A percentile compares a stretch with the other conserved stretches of the same genome.
phyloP scores from a whole-genome alignment of 139 green algal genomes.

The Asterochloris sp. region DNA sequence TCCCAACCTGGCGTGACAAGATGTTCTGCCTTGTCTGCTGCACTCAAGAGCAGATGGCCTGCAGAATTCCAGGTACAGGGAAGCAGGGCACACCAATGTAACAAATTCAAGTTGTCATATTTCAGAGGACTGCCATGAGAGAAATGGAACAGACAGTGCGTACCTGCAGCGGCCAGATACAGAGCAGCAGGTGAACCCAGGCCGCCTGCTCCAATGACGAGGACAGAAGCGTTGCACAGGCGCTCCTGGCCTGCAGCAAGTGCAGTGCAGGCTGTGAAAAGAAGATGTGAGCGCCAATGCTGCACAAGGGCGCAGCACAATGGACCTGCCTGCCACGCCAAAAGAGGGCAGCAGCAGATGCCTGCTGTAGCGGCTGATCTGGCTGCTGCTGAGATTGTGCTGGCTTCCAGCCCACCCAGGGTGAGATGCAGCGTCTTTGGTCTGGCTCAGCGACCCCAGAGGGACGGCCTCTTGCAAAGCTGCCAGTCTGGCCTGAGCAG shows the following conservation, averaged over 20 bases:
- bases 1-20: no score
- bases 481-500: no score
- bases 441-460: no score
- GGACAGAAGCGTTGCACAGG: slow-evolving; percentile 59
- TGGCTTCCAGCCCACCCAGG: background rate
- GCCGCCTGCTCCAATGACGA: slow-evolving; percentile 87
- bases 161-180: slow-evolving; percentile 64
- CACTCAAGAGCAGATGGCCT: no score
- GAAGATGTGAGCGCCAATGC: background rate
- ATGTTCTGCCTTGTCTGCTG: no score
- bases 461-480: no score
- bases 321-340: slow-evolving; percentile 54
- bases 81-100: no score
- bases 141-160: no score
- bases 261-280: background rate
- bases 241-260: slow-evolving; percentile 55
- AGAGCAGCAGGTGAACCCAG: slow-evolving; percentile 80
- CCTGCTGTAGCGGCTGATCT: slow-evolving; percentile 78
- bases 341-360: slow-evolving; percentile 85
- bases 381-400: slow-evolving; percentile 54
- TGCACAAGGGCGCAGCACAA: background rate
- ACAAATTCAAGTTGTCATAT: no score
- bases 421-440: background rate
- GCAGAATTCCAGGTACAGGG: no score
- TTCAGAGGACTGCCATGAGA: no score